A percentile compares a stretch with the other conserved stretches of the same genome.
These are phyloP conservation scores for Lentinula sp. DNA, from an alignment of 768 basidiomycete genomes.

Conservation along the genomic window DNA sequence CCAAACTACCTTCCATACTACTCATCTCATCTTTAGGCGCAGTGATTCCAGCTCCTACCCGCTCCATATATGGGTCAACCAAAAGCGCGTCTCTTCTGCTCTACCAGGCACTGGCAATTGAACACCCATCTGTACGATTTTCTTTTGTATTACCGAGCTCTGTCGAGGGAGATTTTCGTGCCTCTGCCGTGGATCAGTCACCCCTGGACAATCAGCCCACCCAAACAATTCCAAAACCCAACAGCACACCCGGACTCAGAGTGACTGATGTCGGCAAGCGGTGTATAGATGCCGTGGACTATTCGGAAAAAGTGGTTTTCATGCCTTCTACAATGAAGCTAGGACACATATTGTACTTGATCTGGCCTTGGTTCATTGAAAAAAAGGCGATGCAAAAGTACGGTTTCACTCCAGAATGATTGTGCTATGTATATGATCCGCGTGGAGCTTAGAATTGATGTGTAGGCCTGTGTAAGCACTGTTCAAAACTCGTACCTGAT, in stretches of 20 bases:
- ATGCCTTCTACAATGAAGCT: constrained; percentile 43
- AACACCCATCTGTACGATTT: constrained; percentile 66
- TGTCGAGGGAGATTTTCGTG: constrained; percentile 74
- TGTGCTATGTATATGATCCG: neutral
- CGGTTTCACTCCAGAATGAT: constrained; percentile 29
- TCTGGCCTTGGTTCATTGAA: constrained; percentile 54
- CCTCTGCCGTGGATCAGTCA: constrained; percentile 63
- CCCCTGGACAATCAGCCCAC: constrained; percentile 17
- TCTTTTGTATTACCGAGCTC: constrained; percentile 60
- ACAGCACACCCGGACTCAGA: constrained; percentile 48
- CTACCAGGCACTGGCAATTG: constrained; percentile 75
- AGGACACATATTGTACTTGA: constrained; percentile 59
- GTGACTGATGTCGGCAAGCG: constrained; percentile 51
- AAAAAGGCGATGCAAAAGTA: constrained; percentile 59
- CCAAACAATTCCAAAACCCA: constrained; percentile 41
- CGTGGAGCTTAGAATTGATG: neutral
- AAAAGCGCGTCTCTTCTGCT: constrained; percentile 77
- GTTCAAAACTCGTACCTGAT: no score
- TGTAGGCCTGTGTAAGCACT: neutral
- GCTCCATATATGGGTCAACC: constrained; percentile 77
- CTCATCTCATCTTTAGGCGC: constrained; percentile 77
- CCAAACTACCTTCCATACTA: constrained; percentile 64
- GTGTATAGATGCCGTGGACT: constrained; percentile 58
- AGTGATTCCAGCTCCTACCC: constrained; percentile 79
- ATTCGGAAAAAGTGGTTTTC: constrained; percentile 49